A percentile compares a stretch with the other conserved stretches of the same genome.
phyloP scores from a whole-genome alignment of 768 basidiomycete genomes.

The Mycena rebaudengoi region DNA sequence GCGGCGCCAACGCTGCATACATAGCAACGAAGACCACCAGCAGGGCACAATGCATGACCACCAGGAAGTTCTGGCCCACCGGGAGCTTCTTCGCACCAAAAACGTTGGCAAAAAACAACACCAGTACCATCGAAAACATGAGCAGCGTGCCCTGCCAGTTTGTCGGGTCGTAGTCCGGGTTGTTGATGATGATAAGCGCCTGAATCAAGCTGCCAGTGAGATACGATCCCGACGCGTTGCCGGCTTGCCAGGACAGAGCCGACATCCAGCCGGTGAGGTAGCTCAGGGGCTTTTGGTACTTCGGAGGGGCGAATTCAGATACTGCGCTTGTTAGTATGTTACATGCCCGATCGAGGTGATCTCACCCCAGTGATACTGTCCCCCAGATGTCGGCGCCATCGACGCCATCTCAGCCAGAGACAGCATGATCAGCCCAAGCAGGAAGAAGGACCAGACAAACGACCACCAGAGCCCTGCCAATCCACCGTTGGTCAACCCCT shows the following conservation, averaged over 20 bases:
- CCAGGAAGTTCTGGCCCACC: constrained; percentile 17
- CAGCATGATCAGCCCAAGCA: constrained; percentile 19
- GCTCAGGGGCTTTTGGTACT: constrained; percentile 19
- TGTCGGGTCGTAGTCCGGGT: constrained; percentile 16
- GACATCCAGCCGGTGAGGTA: constrained; percentile 21
- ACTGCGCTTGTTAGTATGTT: constrained; percentile 17
- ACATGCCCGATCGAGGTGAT: constrained; percentile 17
- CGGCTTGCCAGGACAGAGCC: constrained; percentile 19
- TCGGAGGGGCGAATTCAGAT: constrained; percentile 19
- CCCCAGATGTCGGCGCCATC: constrained; percentile 18
- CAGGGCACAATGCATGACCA: constrained; percentile 19
- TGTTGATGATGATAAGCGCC: constrained; percentile 16
- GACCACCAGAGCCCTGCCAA: constrained; percentile 20
- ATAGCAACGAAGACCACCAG: constrained; percentile 19
- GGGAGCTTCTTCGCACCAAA: constrained; percentile 20
- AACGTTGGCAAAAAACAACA: constrained; percentile 18
- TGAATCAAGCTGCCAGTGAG: constrained; percentile 19
- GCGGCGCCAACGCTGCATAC: constrained; percentile 17
- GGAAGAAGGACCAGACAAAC: constrained; percentile 20
- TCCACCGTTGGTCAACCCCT: constrained; percentile 19
- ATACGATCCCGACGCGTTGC: constrained; percentile 17
- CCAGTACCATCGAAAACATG: constrained; percentile 19
- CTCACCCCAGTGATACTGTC: constrained; percentile 21
- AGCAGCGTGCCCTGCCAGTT: constrained; percentile 14
- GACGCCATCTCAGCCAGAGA: constrained; percentile 20